Base-by-base conservation (phyloP, 352 stramenopile species). In the Pythium brachiatum region DNA sequence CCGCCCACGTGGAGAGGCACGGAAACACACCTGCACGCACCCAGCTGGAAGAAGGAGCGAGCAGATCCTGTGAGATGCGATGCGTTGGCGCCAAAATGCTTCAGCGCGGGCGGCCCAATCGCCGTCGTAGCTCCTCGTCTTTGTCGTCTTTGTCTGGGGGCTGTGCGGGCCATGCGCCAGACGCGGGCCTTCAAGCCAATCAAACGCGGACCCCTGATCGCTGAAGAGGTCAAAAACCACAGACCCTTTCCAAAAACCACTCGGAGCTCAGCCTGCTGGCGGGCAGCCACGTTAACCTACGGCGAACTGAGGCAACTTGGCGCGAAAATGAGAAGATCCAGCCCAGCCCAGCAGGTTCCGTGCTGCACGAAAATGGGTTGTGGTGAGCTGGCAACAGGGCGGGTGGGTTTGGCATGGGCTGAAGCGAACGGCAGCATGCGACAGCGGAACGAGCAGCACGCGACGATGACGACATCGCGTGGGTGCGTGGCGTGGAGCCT, bases 231-330 rank as follows among this genome's bases (percentile, higher is more conserved):
- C 36, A 46, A 23, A 55, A 56, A 32, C 44, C 43, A 54, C 7
- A 44, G 15, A 54, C n/a, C n/a, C n/a, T n/a, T n/a, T 34, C n/a
- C 51, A 60, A 66, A 66, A 66, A 60, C 60, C 60, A 66, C 55
- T 32, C 26, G 18, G 15, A 56, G 38, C 46, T n/a, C n/a, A n/a
- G n/a, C n/a, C 36, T 44, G 36, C 36, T 44, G 36, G 36, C 36
- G 36, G 36, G 36, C n/a, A 44, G 36, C 36, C 15, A 44, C 16
- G 36, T 44, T 44, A 44, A 44, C 36, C 16, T 44, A 21, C 15
- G n/a, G 36, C 13, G 36, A 44, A 13, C 36, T 18, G 4, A 13
- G 15, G 5, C 36, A 44, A 44, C 36, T 44, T 43, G 50, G 26
- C n/a, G 32, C n/a, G 51, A 57, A 56, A 7, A 15, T n/a, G 29